Conservation (phyloP, 257 asterid genomes). For the Verbena officinalis region DNA sequence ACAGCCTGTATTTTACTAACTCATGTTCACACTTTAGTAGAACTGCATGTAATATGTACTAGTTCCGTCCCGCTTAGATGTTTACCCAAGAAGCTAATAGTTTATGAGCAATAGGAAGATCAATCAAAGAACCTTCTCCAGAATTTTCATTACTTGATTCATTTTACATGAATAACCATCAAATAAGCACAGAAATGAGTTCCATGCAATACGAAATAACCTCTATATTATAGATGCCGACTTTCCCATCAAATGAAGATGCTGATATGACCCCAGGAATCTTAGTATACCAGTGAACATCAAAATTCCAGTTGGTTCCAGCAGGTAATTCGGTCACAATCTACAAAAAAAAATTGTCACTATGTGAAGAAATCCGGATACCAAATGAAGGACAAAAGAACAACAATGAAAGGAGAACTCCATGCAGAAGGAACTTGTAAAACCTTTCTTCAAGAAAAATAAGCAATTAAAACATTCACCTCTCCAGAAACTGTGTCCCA, state of each 20-base stretch:
- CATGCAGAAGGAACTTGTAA: conserved; percentile 14
- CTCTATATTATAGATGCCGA: conserved; percentile 94
- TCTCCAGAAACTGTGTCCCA: conserved; percentile 92
- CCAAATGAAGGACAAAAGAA: neutral
- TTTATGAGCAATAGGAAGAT: neutral
- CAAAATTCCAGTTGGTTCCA: conserved; percentile 98
- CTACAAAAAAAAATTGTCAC: conserved; percentile 44
- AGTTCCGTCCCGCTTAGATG: conserved; percentile 18
- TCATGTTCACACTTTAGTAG: conserved; percentile 3
- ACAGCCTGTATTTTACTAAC: conserved; percentile 1
- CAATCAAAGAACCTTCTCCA: neutral
- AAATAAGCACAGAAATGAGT: conserved; percentile 17
- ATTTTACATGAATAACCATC: conserved; percentile 6
- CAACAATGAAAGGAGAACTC: conserved; percentile 16
- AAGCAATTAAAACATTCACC: conserved; percentile 46
- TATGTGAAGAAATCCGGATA: conserved; percentile 4
- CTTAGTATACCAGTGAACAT: conserved; percentile 91
- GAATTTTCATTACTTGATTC: conserved; percentile 5
- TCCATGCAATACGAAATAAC: conserved; percentile 39
- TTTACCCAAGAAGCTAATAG: conserved; percentile 9
- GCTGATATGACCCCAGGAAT: conserved; percentile 97
- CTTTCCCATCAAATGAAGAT: conserved; percentile 96
- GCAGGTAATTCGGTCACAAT: conserved; percentile 93
- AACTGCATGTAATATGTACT: neutral
- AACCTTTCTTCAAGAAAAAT: neutral